Conservation (phyloP, 2,329 filamentous ascomycete species). For the Ascochyta pisi region DNA sequence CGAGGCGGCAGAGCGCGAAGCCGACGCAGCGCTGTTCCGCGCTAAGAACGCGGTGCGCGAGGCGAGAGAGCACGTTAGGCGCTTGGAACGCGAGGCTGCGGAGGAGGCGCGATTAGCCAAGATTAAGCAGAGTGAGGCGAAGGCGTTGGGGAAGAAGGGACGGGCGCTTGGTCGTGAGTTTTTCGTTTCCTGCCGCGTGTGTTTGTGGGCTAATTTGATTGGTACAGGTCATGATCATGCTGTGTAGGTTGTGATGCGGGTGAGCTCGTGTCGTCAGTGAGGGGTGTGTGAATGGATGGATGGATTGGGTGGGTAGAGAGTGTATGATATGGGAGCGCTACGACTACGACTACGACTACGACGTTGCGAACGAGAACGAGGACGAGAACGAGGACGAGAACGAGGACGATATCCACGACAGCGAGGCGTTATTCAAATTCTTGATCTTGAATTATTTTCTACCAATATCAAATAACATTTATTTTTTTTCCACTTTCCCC, state of each 20-base stretch:
- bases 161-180: slow-evolving; percentile 72
- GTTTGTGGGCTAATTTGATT: neutral
- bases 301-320: too few relatives aligned
- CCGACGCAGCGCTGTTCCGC: slow-evolving; percentile 67
- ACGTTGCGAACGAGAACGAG: too few relatives aligned
- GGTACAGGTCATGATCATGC: slow-evolving; percentile 22
- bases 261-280: too few relatives aligned
- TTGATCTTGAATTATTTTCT: neutral
- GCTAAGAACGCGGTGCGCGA: slow-evolving; percentile 66
- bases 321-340: too few relatives aligned
- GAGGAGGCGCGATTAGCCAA: slow-evolving; percentile 63
- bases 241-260: neutral
- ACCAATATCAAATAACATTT: too few relatives aligned
- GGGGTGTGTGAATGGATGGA: too few relatives aligned
- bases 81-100: slow-evolving; percentile 68
- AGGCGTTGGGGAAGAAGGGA: slow-evolving; percentile 71
- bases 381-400: too few relatives aligned
- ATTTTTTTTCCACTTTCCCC: too few relatives aligned
- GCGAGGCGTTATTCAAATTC: neutral
- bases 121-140: slow-evolving; percentile 72
- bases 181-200: neutral
- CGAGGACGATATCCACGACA: neutral
- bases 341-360: too few relatives aligned
- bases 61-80: slow-evolving; percentile 68
- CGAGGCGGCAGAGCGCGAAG: slow-evolving; percentile 69